phyloP scores from a whole-genome alignment of 202 grass and related monocot species.

The Saccharum hybrid region DNA sequence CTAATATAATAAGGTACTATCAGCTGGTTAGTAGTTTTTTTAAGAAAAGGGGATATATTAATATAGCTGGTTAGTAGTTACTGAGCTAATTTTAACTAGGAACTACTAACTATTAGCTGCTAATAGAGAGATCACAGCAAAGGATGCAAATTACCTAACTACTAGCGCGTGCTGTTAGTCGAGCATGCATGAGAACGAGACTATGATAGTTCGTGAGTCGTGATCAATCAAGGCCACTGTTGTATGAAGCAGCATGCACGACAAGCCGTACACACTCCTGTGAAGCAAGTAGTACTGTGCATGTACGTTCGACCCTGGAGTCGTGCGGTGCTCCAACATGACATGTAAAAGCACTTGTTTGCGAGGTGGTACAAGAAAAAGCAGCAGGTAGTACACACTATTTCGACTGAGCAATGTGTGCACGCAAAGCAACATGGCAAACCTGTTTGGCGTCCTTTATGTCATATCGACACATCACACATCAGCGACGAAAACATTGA shows the following conservation, averaged over 20 bases:
- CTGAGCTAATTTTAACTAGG: too few species aligned
- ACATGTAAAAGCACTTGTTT: neutral
- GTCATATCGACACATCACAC: slow-evolving; percentile 26
- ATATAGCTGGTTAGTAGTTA: too few species aligned
- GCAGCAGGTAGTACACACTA: neutral
- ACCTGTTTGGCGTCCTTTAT: slow-evolving; percentile 29
- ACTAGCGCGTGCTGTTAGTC: neutral
- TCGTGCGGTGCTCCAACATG: neutral
- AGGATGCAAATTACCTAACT: neutral
- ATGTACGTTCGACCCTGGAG: neutral
- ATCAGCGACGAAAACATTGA: neutral
- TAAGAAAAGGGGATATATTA: too few species aligned
- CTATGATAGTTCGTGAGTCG: neutral
- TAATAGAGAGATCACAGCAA: neutral
- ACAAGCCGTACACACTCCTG: neutral
- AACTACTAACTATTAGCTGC: neutral
- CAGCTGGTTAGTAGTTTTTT: too few species aligned
- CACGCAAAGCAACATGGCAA: slow-evolving; percentile 34
- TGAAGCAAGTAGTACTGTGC: slow-evolving; percentile 6
- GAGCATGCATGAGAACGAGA: neutral
- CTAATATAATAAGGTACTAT: too few species aligned
- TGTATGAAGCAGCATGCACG: neutral
- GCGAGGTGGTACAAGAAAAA: neutral
- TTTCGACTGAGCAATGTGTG: slow-evolving; percentile 16
- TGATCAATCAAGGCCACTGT: neutral